These are phyloP conservation scores for Tuber calosporum DNA, from an alignment of 495 filamentous ascomycete species.

Conservation along the genomic window DNA sequence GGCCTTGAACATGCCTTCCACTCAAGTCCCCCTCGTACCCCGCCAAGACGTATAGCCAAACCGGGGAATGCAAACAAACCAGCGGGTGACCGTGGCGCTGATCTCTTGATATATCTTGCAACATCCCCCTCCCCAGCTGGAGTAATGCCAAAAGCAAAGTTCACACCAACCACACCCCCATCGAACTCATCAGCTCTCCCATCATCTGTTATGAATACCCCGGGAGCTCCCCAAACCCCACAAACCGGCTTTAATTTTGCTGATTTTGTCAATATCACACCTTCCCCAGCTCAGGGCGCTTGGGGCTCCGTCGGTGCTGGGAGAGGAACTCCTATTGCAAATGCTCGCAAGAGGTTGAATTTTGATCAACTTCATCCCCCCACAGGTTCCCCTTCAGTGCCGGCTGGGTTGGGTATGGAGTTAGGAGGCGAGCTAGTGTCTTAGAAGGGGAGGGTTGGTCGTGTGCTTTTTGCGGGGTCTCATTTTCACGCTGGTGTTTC, in stretches of 20 bases:
- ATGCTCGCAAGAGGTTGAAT: conserved; percentile 52
- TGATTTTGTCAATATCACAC: conserved; percentile 95
- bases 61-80: conserved; percentile 37
- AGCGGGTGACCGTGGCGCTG: conserved; percentile 74
- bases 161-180: conserved; percentile 70
- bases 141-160: conserved; percentile 38
- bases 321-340: conserved; percentile 50
- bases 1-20: conserved; percentile 38
- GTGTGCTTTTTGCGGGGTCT: conserved; percentile 27
- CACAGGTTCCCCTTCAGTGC: conserved; percentile 36
- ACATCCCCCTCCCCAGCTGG: conserved; percentile 79
- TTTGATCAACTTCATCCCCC: conserved; percentile 61
- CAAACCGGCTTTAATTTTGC: conserved; percentile 81
- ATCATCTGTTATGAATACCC: conserved; percentile 84
- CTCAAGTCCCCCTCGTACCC: conserved; percentile 43
- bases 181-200: conserved; percentile 61
- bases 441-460: conserved; percentile 25
- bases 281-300: conserved; percentile 80
- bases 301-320: conserved; percentile 56
- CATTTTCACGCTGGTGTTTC: conserved; percentile 35
- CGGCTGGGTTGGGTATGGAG: conserved; percentile 51
- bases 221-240: conserved; percentile 49
- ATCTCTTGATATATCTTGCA: conserved; percentile 83
- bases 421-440: conserved; percentile 53
- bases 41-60: conserved; percentile 38